Evolutionary conservation across 768 basidiomycete species (phyloP).

Genomic region (Termitomyces sp.): DNA sequence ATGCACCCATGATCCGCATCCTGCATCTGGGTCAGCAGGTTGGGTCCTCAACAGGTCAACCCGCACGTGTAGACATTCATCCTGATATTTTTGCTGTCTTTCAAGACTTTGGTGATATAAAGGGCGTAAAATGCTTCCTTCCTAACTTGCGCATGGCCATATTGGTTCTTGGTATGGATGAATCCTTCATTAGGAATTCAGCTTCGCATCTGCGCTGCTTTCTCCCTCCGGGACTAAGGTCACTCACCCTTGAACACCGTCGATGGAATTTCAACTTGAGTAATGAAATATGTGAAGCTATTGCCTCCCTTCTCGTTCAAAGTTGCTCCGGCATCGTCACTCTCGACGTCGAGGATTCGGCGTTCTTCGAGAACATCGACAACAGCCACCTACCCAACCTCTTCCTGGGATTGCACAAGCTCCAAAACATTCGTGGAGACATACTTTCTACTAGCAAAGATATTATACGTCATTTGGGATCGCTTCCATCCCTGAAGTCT

Average conservation of each 20-base stretch:
- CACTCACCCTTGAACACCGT: not conserved
- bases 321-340: not conserved
- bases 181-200: not conserved
- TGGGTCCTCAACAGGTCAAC: not conserved
- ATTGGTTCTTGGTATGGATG: not conserved
- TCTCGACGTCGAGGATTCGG: not conserved
- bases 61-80: not conserved
- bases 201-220: not conserved
- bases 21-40: not conserved
- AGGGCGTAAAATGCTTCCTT: not conserved
- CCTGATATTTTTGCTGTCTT: not conserved
- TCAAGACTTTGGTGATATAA: not conserved
- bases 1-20: not conserved
- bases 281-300: not conserved
- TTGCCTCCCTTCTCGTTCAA: not conserved
- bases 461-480: not conserved
- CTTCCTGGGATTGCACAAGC: not conserved
- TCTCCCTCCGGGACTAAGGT: not conserved
- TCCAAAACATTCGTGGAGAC: not conserved
- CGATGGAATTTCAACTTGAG: not conserved
- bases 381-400: not conserved
- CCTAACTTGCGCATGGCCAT: not conserved
- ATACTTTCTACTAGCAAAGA: not conserved
- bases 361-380: not conserved
- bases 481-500: not conserved